phyloP scores from a whole-genome alignment of 192 early-diverging fungal genomes.

The Coemansia sp. region DNA sequence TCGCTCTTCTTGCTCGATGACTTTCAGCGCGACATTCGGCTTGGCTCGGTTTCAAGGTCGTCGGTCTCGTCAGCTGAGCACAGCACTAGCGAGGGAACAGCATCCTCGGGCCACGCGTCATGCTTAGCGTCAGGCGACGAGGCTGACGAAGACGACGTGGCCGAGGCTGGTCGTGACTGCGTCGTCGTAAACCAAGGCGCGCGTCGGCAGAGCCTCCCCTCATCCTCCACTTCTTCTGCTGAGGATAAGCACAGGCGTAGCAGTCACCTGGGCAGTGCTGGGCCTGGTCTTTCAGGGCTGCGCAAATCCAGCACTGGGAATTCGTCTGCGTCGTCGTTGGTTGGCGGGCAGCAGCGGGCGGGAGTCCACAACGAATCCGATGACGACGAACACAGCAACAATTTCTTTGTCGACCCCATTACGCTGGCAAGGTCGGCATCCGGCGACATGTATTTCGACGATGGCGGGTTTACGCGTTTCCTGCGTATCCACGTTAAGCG shows the following conservation, averaged over 20 bases:
- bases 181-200: background rate
- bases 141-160: background rate
- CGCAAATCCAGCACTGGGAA: conserved; percentile 1
- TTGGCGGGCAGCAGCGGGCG: conserved; percentile 9
- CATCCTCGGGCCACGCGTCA: background rate
- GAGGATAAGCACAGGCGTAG: background rate
- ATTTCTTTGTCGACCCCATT: conserved; percentile 48
- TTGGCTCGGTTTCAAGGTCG: background rate
- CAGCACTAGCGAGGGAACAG: background rate
- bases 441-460: conserved; percentile 51
- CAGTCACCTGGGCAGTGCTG: background rate
- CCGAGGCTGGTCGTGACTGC: conserved; percentile 2
- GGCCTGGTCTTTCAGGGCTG: background rate
- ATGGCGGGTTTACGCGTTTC: conserved; percentile 53
- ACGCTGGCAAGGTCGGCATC: conserved; percentile 21
- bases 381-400: conserved; percentile 52
- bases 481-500: conserved; percentile 51
- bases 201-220: background rate
- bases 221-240: background rate
- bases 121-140: background rate
- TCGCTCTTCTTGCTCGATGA: conserved; percentile 41
- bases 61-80: background rate
- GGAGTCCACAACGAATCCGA: conserved; percentile 44
- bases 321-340: background rate
- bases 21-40: conserved; percentile 9